Conservation (phyloP, 164 flowering plant genomes). For the Stephania japonica region DNA sequence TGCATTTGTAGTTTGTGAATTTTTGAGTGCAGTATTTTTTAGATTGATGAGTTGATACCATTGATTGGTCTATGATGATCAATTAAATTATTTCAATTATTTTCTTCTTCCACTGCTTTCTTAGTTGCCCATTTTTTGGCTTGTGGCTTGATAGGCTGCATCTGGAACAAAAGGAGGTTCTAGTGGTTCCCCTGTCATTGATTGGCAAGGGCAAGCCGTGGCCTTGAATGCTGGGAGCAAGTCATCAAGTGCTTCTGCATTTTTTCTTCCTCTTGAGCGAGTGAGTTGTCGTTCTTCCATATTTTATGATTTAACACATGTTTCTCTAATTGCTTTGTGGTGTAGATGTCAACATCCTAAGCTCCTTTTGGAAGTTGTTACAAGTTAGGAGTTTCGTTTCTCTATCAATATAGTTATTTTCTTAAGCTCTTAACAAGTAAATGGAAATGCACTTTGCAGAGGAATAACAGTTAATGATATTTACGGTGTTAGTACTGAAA, state of each 20-base stretch:
- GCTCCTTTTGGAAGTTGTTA: too few relatives aligned
- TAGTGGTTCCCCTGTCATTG: slow-evolving; percentile 97
- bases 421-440: too few relatives aligned
- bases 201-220: slow-evolving; percentile 96
- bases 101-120: not conserved
- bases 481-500: not conserved
- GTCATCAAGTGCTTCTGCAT: slow-evolving; percentile 92
- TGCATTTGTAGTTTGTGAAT: not conserved
- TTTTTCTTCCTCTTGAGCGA: slow-evolving; percentile 87
- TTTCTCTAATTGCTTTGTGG: too few relatives aligned
- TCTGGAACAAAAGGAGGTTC: slow-evolving; percentile 99
- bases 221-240: slow-evolving; percentile 99
- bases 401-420: too few relatives aligned
- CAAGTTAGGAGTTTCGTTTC: too few relatives aligned
- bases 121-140: not conserved
- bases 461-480: not conserved
- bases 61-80: not conserved
- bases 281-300: slow-evolving; percentile 31
- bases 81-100: not conserved
- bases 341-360: too few relatives aligned
- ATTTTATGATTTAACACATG: not conserved
- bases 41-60: not conserved
- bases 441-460: too few relatives aligned
- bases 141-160: slow-evolving; percentile 56
- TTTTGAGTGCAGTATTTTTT: not conserved